Percentiles rank a stretch among this genome's conserved stretches.
Conservation (phyloP, 2,329 filamentous ascomycete genomes). For the Penicillium sp. region DNA sequence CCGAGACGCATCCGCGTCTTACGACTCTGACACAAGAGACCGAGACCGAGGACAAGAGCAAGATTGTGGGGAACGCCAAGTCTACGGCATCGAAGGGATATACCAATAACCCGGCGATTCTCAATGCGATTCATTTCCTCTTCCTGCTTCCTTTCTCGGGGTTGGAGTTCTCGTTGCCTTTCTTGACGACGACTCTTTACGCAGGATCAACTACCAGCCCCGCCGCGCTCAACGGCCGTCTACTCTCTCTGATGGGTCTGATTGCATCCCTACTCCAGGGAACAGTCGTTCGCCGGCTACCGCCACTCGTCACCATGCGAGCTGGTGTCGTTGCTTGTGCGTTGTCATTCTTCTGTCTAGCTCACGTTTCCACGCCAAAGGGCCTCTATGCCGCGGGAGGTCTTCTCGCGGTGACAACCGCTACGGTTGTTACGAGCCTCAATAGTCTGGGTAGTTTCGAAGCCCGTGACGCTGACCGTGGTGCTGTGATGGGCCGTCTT, state of each 20-base stretch:
- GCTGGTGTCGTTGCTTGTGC: conserved; percentile 76
- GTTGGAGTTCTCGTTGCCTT: conserved; percentile 95
- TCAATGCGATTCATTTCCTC: conserved; percentile 82
- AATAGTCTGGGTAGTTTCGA: conserved; percentile 93
- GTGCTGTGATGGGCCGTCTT: conserved; percentile 80
- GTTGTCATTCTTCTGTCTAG: conserved; percentile 75
- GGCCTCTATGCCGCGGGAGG: conserved; percentile 80
- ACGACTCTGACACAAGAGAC: conserved; percentile 29
- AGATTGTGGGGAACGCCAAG: not conserved
- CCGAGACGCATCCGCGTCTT: conserved; percentile 73
- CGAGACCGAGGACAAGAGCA: not conserved
- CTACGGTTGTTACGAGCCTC: conserved; percentile 89
- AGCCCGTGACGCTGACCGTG: conserved; percentile 73
- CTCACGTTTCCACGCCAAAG: conserved; percentile 63
- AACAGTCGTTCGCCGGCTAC: conserved; percentile 79
- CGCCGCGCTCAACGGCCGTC: conserved; percentile 74
- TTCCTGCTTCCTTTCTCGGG: conserved; percentile 97
- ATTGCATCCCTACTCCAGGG: conserved; percentile 91
- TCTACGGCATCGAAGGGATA: conserved; percentile 33
- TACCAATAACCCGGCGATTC: conserved; percentile 78
- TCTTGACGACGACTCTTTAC: conserved; percentile 96
- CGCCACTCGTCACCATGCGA: conserved; percentile 76
- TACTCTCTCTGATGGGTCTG: conserved; percentile 88
- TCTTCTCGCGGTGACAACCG: conserved; percentile 82
- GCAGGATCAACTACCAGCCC: conserved; percentile 58